These are phyloP conservation scores for Aspergillus panamensis DNA, from an alignment of 495 filamentous ascomycete genomes.

Conservation along the genomic window DNA sequence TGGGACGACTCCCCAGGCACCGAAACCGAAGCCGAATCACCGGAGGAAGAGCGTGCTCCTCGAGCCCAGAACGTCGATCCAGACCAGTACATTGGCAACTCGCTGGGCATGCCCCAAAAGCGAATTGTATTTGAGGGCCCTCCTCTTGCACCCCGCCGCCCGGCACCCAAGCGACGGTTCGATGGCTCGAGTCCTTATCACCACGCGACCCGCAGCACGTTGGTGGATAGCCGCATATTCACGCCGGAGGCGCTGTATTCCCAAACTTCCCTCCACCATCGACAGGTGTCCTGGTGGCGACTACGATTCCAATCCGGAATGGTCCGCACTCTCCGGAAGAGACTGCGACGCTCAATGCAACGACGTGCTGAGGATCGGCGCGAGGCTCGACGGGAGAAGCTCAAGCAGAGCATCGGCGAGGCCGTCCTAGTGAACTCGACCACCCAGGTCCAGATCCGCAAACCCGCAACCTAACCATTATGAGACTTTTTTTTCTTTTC, in stretches of 20 bases:
- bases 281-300: slow-evolving; percentile 44
- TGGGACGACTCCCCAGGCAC: slow-evolving; percentile 62
- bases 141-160: slow-evolving; percentile 39
- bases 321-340: slow-evolving; percentile 48
- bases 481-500: slow-evolving; percentile 5
- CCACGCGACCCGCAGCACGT: slow-evolving; percentile 31
- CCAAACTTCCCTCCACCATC: slow-evolving; percentile 32
- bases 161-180: slow-evolving; percentile 31
- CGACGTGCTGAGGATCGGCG: slow-evolving; percentile 49
- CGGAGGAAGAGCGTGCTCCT: slow-evolving; percentile 20
- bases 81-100: slow-evolving; percentile 45
- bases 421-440: slow-evolving; percentile 37
- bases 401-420: slow-evolving; percentile 64
- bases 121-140: slow-evolving; percentile 46
- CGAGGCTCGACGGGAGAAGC: slow-evolving; percentile 60
- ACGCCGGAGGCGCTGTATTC: slow-evolving; percentile 28
- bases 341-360: slow-evolving; percentile 57
- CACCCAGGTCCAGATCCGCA: slow-evolving; percentile 18
- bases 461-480: slow-evolving; percentile 2
- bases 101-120: slow-evolving; percentile 51
- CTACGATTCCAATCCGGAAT: slow-evolving; percentile 53
- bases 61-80: slow-evolving; percentile 24
- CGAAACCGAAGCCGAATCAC: slow-evolving; percentile 40
- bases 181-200: slow-evolving; percentile 19
- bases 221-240: slow-evolving; percentile 32